Evolutionary conservation across 768 basidiomycete species (phyloP).

Genomic region (Boletus rex-veris): DNA sequence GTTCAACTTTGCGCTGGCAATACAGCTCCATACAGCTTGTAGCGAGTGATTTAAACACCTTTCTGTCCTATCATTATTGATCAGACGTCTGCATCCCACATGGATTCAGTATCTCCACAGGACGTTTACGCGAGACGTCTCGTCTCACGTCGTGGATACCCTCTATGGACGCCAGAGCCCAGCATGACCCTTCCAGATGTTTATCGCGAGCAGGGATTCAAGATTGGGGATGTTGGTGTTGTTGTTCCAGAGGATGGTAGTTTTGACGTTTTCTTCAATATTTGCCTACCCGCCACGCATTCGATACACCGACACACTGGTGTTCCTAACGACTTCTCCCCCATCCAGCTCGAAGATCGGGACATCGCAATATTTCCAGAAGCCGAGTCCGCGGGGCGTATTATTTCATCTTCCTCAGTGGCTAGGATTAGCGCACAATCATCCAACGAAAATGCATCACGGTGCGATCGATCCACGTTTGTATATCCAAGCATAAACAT

Average conservation of each 20-base stretch:
- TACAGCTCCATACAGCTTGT: too few relatives aligned
- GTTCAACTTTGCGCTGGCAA: too few relatives aligned
- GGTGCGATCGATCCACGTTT: neutral
- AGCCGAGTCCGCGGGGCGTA: neutral
- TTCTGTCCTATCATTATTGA: too few relatives aligned
- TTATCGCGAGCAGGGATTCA: neutral
- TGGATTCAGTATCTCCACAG: neutral
- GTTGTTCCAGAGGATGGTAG: neutral
- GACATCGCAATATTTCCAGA: neutral
- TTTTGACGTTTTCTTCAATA: neutral
- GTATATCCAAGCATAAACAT: neutral
- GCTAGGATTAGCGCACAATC: neutral
- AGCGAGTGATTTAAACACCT: too few relatives aligned
- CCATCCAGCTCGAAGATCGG: neutral
- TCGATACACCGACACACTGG: neutral
- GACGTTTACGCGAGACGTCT: neutral
- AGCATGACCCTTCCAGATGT: neutral
- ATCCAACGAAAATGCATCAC: neutral
- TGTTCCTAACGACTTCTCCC: neutral
- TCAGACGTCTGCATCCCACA: too few relatives aligned
- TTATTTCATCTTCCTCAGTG: neutral
- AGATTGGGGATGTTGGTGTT: neutral
- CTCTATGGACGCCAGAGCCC: neutral
- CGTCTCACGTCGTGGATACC: constrained; percentile 2
- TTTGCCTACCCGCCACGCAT: neutral